phyloP scores from a whole-genome alignment of 768 basidiomycete species.

The Pleurotus citrinopileatus region DNA sequence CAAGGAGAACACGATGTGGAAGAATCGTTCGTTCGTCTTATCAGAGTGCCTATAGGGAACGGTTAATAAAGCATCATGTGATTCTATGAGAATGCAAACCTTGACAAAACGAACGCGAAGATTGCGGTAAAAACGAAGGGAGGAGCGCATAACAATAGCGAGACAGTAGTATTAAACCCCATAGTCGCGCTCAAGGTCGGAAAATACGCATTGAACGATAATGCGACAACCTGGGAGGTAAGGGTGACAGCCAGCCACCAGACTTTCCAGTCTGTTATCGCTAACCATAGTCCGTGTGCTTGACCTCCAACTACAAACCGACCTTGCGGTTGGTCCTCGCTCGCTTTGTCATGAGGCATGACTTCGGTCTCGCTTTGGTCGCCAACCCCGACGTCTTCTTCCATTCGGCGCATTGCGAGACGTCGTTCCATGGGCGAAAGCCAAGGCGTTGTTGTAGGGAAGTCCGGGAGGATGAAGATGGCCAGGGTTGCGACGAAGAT shows the following conservation, averaged over 20 bases:
- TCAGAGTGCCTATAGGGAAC: constrained; percentile 65
- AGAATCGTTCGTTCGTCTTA: constrained; percentile 68
- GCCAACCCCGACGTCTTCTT: constrained; percentile 58
- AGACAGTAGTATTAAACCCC: constrained; percentile 59
- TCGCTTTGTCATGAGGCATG: neutral
- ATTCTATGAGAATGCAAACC: constrained; percentile 31
- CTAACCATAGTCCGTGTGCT: constrained; percentile 54
- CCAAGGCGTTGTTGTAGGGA: constrained; percentile 69
- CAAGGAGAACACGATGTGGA: constrained; percentile 59
- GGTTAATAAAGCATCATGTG: neutral
- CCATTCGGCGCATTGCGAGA: constrained; percentile 62
- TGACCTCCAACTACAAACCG: constrained; percentile 20
- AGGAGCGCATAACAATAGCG: constrained; percentile 75
- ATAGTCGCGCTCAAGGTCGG: constrained; percentile 74
- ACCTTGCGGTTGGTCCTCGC: constrained; percentile 6
- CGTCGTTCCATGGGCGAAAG: constrained; percentile 57
- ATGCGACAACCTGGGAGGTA: constrained; percentile 55
- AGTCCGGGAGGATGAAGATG: constrained; percentile 75
- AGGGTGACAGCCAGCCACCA: constrained; percentile 75
- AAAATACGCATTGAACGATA: constrained; percentile 81
- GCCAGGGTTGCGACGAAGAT: constrained; percentile 53
- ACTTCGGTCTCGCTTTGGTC: constrained; percentile 42
- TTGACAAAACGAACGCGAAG: constrained; percentile 49
- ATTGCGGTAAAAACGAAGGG: constrained; percentile 72
- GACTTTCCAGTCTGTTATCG: constrained; percentile 77